Evolutionary conservation across 2,329 filamentous ascomycete genomes (phyloP).

Genomic region (Phoma sp.): DNA sequence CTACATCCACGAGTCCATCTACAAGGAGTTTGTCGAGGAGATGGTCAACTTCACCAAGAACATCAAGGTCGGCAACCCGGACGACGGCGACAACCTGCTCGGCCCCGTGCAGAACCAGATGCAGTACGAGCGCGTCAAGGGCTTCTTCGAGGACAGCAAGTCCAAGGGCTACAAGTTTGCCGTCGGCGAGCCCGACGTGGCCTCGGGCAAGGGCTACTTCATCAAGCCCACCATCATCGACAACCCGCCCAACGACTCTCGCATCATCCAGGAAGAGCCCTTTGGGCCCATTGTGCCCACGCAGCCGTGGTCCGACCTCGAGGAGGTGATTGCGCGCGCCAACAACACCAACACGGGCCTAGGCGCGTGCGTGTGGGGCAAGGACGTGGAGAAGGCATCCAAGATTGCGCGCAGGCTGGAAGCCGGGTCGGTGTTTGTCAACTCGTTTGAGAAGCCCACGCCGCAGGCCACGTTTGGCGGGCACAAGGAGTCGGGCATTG

Average conservation of each 20-base stretch:
- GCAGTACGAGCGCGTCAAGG: conserved; percentile 67
- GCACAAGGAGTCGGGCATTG: conserved; percentile 79
- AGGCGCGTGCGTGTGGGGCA: conserved; percentile 59
- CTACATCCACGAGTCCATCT: conserved; percentile 49
- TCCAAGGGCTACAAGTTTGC: conserved; percentile 61
- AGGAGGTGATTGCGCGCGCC: conserved; percentile 54
- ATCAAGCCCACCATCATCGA: conserved; percentile 66
- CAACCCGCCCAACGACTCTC: conserved; percentile 63
- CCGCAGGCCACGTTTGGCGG: conserved; percentile 69
- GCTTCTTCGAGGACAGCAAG: conserved; percentile 63
- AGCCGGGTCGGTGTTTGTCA: conserved; percentile 64
- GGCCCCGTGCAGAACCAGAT: conserved; percentile 69
- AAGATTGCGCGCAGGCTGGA: conserved; percentile 56
- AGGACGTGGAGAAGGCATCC: conserved; percentile 53
- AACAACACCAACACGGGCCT: conserved; percentile 60
- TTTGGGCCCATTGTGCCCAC: conserved; percentile 72
- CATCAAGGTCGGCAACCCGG: conserved; percentile 48
- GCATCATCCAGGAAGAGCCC: conserved; percentile 66
- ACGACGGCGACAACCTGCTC: conserved; percentile 56
- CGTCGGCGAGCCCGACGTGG: conserved; percentile 53
- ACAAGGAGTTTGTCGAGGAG: conserved; percentile 47
- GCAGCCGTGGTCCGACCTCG: conserved; percentile 67
- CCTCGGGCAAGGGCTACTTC: conserved; percentile 59
- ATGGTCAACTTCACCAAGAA: conserved; percentile 56
- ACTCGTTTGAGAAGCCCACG: conserved; percentile 57